These are phyloP conservation scores for Metschnikowia koreensis DNA, from an alignment of 805 yeast genomes.

Conservation along the genomic window DNA sequence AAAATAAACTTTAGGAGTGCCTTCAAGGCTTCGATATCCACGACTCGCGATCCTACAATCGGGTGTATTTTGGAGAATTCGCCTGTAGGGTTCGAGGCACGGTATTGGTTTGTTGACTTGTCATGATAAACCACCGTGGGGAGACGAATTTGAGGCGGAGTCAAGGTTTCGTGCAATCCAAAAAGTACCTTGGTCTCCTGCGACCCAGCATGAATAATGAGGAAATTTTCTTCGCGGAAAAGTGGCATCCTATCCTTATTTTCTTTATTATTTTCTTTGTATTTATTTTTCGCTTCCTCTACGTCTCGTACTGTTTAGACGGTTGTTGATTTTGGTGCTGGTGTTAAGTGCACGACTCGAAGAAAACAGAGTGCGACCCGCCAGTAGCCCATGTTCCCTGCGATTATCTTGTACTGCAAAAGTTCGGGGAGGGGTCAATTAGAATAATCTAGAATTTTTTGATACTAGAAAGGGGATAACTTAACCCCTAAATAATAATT, in stretches of 20 bases:
- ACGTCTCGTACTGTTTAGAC: neutral
- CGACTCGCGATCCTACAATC: constrained; percentile 60
- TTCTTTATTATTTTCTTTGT: too few relatives aligned
- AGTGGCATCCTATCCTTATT: constrained; percentile 33
- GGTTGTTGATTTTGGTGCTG: constrained; percentile 5
- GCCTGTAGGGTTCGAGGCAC: constrained; percentile 25
- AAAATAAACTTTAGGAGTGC: constrained; percentile 50
- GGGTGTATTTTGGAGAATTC: constrained; percentile 56
- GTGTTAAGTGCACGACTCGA: constrained; percentile 8
- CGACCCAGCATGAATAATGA: constrained; percentile 79
- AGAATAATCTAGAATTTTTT: too few relatives aligned
- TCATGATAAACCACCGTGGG: constrained; percentile 74
- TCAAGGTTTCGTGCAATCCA: constrained; percentile 72
- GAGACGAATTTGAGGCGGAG: constrained; percentile 71
- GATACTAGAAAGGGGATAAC: too few relatives aligned
- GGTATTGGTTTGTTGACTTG: constrained; percentile 34
- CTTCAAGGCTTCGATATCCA: constrained; percentile 66
- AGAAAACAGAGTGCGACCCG: constrained; percentile 1
- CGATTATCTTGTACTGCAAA: neutral
- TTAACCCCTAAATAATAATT: too few relatives aligned
- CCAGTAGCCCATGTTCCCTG: neutral
- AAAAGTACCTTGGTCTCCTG: constrained; percentile 69
- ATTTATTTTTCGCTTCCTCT: neutral
- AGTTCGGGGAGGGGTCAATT: too few relatives aligned
- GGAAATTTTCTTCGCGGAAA: constrained; percentile 44